Conservation (phyloP, 202 grass and related monocot genomes). For the Eragrostis tef region DNA sequence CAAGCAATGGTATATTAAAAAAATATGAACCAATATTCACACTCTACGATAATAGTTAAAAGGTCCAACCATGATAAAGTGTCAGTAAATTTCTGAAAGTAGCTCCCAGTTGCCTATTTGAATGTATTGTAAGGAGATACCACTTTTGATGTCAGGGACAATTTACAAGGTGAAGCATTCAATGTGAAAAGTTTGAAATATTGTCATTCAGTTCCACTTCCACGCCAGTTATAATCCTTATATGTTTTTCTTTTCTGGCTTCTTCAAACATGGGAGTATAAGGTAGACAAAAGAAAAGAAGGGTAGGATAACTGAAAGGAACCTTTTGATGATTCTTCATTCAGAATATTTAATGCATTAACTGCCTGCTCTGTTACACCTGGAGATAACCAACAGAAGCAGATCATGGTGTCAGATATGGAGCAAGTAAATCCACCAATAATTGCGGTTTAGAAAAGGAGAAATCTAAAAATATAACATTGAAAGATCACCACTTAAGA, state of each 20-base stretch:
- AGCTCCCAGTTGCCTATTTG: background rate
- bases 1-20: background rate
- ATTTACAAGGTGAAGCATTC: background rate
- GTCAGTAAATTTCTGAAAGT: background rate
- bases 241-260: background rate
- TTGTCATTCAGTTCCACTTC: constrained; percentile 3
- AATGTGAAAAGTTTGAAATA: background rate
- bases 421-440: background rate
- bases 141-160: background rate
- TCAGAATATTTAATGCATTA: constrained; percentile 22
- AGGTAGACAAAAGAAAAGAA: background rate
- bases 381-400: background rate
- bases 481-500: background rate
- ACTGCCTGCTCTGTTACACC: constrained; percentile 28
- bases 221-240: background rate
- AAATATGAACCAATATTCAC: background rate
- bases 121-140: constrained; percentile 7
- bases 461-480: background rate
- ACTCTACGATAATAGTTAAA: background rate
- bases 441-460: background rate
- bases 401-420: background rate
- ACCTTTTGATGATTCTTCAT: constrained; percentile 45
- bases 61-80: constrained; percentile 18
- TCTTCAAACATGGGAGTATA: background rate
- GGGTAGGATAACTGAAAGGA: background rate